Evolutionary conservation across 2,329 filamentous ascomycete species (phyloP), one percentile per base, ranked within the genome.

Genomic region (Chrysoporthe austroafricana): DNA sequence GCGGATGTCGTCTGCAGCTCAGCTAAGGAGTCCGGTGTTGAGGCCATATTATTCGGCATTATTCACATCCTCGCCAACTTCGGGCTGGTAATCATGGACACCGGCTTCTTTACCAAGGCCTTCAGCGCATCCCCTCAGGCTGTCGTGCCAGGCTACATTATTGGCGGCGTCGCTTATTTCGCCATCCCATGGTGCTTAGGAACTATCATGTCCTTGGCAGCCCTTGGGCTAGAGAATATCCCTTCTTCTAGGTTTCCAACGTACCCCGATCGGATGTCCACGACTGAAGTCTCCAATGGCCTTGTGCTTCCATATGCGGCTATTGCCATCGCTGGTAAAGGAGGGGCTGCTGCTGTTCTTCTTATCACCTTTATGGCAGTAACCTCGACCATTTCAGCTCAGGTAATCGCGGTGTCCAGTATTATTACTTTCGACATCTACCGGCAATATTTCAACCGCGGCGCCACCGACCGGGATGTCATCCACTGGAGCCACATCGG

Each of bases 321-420:
- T 0, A 86, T 91, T 36, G 88, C 90, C 2, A 77, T 93, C 39
- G 84, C 91, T 1, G 91, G 91, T 0, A 89, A 88, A 70, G 90
- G 90, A 9, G 91, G 91, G 59, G 90, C 90, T 0, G 88, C 85
- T 1, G 90, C 88, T 0, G 87, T 90, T 0, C 81, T 92, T 0
- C 78, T 93, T 4, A 84, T 92, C 64, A 87, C 90, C 13, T 92
- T 93, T 80, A 92, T 93, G 90, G 91, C 90, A 2, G 89, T 92
- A n/a, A 92, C 90, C 1, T 85, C 82, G 0, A 85, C 83, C 0
- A 78, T 84, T 2, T 84, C 81, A 0, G 83, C 84, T 0, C 83
- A 86, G 57, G 80, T 86, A 1, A 85, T 86, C 60, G 83, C 84
- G 0, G 83, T 85, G 2, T 84, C 81, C 4, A 85, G 83, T 0